Evolutionary conservation across 1,139 yeast genomes (phyloP).

Genomic region (Pichia sp.): DNA sequence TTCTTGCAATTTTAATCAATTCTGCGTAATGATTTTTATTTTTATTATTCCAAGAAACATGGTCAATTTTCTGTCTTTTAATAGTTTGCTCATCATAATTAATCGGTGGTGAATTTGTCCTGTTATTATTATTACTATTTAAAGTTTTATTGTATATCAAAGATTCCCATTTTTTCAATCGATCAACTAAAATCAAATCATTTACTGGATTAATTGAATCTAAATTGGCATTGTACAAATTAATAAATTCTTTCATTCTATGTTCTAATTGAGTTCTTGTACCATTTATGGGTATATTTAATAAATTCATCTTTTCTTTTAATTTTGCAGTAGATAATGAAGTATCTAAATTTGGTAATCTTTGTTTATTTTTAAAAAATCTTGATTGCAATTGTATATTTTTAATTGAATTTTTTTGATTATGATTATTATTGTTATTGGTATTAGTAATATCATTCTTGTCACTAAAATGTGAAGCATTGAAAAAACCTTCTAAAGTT

Average conservation of each 20-base stretch:
- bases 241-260: constrained; percentile 73
- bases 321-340: constrained; percentile 54
- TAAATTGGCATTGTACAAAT: constrained; percentile 74
- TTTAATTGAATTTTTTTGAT: constrained; percentile 2
- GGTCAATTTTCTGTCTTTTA: constrained; percentile 27
- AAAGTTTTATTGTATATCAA: constrained; percentile 17
- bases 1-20: constrained; percentile 46
- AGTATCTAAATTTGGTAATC: constrained; percentile 47
- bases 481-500: constrained; percentile 13
- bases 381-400: constrained; percentile 22
- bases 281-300: constrained; percentile 59
- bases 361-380: constrained; percentile 14
- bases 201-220: constrained; percentile 68
- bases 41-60: constrained; percentile 44
- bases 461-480: not conserved
- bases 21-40: constrained; percentile 47
- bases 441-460: too few relatives aligned
- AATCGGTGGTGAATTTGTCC: constrained; percentile 2
- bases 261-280: constrained; percentile 56
- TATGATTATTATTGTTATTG: not conserved
- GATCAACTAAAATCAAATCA: constrained; percentile 47
- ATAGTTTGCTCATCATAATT: constrained; percentile 5
- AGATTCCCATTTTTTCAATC: constrained; percentile 66
- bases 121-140: not conserved
- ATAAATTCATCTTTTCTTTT: constrained; percentile 49